A percentile compares a stretch with the other conserved stretches of the same genome.
These are phyloP conservation scores for Cryptomeria japonica DNA, from an alignment of 75 land plant genomes.

Conservation along the genomic window DNA sequence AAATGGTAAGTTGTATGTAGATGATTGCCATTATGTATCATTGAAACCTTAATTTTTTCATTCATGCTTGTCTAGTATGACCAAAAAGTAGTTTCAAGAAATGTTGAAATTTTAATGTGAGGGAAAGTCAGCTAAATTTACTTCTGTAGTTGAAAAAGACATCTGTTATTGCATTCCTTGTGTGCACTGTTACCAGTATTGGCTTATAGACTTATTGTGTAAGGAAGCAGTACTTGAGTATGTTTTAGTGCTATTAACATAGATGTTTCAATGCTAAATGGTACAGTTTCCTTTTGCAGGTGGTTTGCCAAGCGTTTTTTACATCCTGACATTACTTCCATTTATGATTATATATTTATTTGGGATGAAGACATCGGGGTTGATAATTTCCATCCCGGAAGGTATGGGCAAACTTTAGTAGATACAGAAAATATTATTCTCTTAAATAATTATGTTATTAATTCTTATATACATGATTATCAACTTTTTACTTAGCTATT, in stretches of 20 bases:
- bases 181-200: background rate
- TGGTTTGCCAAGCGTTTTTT: constrained; percentile 99
- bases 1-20: constrained; percentile 65
- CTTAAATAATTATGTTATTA: background rate
- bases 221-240: no score
- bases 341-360: constrained; percentile 93
- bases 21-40: background rate
- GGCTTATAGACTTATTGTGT: background rate
- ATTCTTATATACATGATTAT: background rate
- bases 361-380: constrained; percentile 99
- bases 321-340: constrained; percentile 83
- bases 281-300: constrained; percentile 40
- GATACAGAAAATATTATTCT: background rate
- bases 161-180: background rate
- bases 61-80: background rate
- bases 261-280: constrained; percentile 7
- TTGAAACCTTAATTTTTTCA: background rate
- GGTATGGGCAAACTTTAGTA: constrained; percentile 42
- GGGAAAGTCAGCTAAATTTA: background rate
- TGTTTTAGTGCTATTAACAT: background rate
- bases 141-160: background rate
- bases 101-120: background rate
- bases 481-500: background rate
- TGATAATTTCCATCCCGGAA: constrained; percentile 81
- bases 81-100: background rate